phyloP scores from a whole-genome alignment of 2,329 filamentous ascomycete species.

The Cladosporium sp. region DNA sequence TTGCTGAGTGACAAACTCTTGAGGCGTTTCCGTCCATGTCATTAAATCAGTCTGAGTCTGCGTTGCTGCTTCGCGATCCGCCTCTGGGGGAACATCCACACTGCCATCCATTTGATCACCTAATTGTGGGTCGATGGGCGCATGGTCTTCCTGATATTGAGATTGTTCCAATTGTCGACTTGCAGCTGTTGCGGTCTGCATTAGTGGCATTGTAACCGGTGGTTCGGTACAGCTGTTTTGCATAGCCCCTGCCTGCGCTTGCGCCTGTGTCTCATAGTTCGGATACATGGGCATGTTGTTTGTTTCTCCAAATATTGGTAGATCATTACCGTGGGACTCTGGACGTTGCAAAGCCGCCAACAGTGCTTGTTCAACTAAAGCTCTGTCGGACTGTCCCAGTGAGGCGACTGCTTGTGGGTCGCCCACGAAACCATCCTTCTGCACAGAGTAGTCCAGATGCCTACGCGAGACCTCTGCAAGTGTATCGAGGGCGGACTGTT shows the following conservation, averaged over 20 bases:
- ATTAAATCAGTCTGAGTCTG: conserved; percentile 8
- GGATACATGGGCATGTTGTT: neutral
- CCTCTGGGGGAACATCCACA: neutral
- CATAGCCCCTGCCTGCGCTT: neutral
- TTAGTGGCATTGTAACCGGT: conserved; percentile 13
- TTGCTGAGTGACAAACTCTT: conserved; percentile 19
- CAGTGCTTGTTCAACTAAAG: neutral
- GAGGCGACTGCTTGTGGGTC: neutral
- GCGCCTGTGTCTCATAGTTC: conserved; percentile 1
- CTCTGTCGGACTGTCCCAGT: neutral
- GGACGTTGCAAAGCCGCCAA: conserved; percentile 5
- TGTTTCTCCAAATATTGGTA: neutral
- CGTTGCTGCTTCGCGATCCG: neutral
- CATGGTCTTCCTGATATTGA: neutral
- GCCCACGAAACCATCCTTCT: neutral
- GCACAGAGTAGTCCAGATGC: conserved; percentile 59
- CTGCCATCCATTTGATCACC: neutral
- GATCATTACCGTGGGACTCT: neutral
- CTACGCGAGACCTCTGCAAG: conserved; percentile 84
- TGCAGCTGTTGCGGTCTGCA: conserved; percentile 20
- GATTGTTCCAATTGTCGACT: conserved; percentile 14
- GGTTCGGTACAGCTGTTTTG: neutral
- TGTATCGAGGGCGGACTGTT: conserved; percentile 79
- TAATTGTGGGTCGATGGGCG: conserved; percentile 9
- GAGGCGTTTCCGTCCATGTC: conserved; percentile 15